Evolutionary conservation across 768 basidiomycete genomes (phyloP), one percentile per base, ranked within the genome.

Genomic region (Boletus subcaerulescens): DNA sequence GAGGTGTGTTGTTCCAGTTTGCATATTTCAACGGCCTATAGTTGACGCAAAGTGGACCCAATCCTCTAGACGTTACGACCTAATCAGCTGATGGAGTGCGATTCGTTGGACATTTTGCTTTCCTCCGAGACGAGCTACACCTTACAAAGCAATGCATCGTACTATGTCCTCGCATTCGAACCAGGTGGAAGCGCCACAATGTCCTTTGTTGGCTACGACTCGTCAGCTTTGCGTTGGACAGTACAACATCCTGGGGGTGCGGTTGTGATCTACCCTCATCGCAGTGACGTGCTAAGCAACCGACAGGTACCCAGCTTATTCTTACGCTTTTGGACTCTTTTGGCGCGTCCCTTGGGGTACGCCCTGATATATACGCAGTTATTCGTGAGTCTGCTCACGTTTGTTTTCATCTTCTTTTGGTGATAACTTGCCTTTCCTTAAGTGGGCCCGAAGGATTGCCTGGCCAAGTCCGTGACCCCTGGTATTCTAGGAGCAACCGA

Each of bases 301-400:
- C 39, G 36, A 26, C 47, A 83, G 82, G 74, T 18, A 69, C 77
- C 8, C 64, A 66, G 31, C 58, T 83, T n/a, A 51, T 80, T 26
- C 61, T 82, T 17, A 72, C 67, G 20, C 71, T 81, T 18, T 69
- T 78, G 11, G 79, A 83, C 61, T 67, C 78, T 7, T 65, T 68
- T 14, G 76, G 76, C 4, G 73, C 65, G 42, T 71, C 75, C 1
- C 77, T 76, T 0, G 81, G 79, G 8, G 64, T 78, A 31, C 62
- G 73, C 7, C 65, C 71, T 1, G 40, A 53, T 8, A 38, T 76
- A 39, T 75, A 70, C 52, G 73, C 67, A 5, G 72, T 80, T 39
- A 63, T 62, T 31, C 57, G 78, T 79, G 56, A 56, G 71, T 63
- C 17, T 33, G 7, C 17, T 35, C 47, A 17, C 26, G 4, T 29